Evolutionary conservation across 306 rosid species (phyloP).

Genomic region (Cyamopsis tetragonoloba): DNA sequence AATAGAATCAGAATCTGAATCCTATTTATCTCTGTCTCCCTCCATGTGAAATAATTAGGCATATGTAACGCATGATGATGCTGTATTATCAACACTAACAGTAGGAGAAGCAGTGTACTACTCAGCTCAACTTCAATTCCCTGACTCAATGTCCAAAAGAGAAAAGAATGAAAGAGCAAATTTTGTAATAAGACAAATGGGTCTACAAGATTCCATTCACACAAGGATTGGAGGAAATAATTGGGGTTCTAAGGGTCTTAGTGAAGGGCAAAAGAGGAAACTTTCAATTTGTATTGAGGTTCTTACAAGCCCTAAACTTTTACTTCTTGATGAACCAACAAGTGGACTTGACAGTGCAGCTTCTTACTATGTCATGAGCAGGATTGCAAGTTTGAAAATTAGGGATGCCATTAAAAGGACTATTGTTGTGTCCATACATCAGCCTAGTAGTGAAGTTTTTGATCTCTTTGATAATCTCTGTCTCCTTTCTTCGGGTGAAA

Average conservation of each 20-base stretch:
- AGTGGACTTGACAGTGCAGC: conserved; percentile 42
- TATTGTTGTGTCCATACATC: conserved; percentile 52
- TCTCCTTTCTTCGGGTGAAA: conserved; percentile 19
- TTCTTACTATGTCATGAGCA: conserved; percentile 51
- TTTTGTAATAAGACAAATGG: conserved; percentile 50
- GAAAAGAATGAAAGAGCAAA: conserved; percentile 46
- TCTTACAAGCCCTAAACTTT: conserved; percentile 46
- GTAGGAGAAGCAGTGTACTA: conserved; percentile 48
- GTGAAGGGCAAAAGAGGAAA: conserved; percentile 57
- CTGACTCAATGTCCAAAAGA: conserved; percentile 39
- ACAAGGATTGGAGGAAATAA: conserved; percentile 52
- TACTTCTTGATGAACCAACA: conserved; percentile 56
- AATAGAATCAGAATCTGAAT: not conserved
- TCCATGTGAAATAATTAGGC: conserved; percentile 30
- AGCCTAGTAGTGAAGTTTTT: conserved; percentile 49
- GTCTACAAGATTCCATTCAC: conserved; percentile 40
- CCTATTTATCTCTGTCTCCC: not conserved
- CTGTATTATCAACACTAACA: conserved; percentile 37
- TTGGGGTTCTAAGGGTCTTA: conserved; percentile 17
- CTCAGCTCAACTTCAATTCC: conserved; percentile 52
- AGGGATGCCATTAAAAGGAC: conserved; percentile 36
- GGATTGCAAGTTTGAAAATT: conserved; percentile 28
- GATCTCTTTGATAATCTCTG: conserved; percentile 40
- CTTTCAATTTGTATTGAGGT: conserved; percentile 56
- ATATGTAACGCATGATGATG: conserved; percentile 55